phyloP scores from a whole-genome alignment of 2,329 filamentous ascomycete genomes.

The Myriosclerotinia duriaeana region DNA sequence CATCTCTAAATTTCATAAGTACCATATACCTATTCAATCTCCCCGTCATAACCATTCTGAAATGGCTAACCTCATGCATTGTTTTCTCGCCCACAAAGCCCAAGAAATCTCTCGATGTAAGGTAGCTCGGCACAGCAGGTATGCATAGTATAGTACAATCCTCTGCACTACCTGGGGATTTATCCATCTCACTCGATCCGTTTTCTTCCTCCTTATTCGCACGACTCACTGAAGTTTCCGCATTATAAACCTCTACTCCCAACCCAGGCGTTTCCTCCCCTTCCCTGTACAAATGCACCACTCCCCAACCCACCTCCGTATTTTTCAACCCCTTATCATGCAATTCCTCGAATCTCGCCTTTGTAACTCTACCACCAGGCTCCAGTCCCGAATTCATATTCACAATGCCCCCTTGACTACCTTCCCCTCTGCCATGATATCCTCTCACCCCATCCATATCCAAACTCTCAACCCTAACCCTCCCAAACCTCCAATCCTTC shows the following conservation, averaged over 20 bases:
- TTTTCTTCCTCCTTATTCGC: slow-evolving; percentile 31
- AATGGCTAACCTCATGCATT: slow-evolving; percentile 83
- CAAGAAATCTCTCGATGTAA: slow-evolving; percentile 85
- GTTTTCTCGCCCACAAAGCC: slow-evolving; percentile 90
- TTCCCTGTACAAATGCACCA: slow-evolving; percentile 92
- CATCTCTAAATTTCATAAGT: slow-evolving; percentile 85
- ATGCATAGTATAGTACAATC: slow-evolving; percentile 89
- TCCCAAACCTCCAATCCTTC: slow-evolving; percentile 78
- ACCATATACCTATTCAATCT: slow-evolving; percentile 91
- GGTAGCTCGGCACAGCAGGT: slow-evolving; percentile 89
- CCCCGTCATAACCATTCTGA: slow-evolving; percentile 88
- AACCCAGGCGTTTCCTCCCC: slow-evolving; percentile 68
- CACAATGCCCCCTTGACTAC: slow-evolving; percentile 26
- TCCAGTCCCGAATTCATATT: slow-evolving; percentile 41
- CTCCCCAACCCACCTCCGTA: slow-evolving; percentile 83
- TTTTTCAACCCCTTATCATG: slow-evolving; percentile 51
- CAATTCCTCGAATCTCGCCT: slow-evolving; percentile 70
- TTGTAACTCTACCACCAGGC: slow-evolving; percentile 66
- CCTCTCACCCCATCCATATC: slow-evolving; percentile 57
- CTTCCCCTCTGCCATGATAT: slow-evolving; percentile 50
- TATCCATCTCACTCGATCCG: slow-evolving; percentile 39
- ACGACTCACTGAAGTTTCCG: slow-evolving; percentile 11
- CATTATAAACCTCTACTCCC: slow-evolving; percentile 34
- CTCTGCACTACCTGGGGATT: slow-evolving; percentile 40
- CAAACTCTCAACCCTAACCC: slow-evolving; percentile 76